phyloP scores from a whole-genome alignment of 2,329 filamentous ascomycete genomes.

The Podosphaera leucotricha region DNA sequence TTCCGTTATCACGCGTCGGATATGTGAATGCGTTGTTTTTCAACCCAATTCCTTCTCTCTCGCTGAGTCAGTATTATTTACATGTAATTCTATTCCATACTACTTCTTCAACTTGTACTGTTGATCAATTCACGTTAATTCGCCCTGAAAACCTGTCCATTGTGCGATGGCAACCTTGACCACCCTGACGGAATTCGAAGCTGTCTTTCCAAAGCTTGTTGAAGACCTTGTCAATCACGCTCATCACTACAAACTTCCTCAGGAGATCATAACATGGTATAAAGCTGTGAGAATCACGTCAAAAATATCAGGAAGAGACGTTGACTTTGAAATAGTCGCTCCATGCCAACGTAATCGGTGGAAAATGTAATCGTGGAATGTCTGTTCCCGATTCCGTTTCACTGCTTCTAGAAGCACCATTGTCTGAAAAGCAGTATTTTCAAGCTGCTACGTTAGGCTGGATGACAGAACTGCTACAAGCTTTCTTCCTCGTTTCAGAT shows the following conservation, averaged over 20 bases:
- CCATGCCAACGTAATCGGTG: constrained; percentile 68
- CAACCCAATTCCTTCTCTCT: too few species aligned
- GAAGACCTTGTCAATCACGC: constrained; percentile 61
- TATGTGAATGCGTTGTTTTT: too few species aligned
- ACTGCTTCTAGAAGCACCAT: constrained; percentile 46
- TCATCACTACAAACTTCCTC: constrained; percentile 59
- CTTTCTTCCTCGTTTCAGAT: constrained; percentile 95
- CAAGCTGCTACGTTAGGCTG: constrained; percentile 72
- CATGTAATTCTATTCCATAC: too few species aligned
- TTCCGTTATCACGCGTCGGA: too few species aligned
- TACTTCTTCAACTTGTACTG: too few species aligned
- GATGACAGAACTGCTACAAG: constrained; percentile 95
- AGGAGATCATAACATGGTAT: constrained; percentile 67
- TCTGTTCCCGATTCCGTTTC: constrained; percentile 83
- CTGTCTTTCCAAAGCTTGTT: constrained; percentile 67
- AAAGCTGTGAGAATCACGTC: constrained; percentile 20
- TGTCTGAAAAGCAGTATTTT: constrained; percentile 70
- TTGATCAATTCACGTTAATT: neutral
- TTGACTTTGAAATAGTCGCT: constrained; percentile 33
- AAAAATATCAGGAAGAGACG: constrained; percentile 1
- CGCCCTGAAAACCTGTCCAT: neutral
- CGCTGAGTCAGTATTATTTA: too few species aligned
- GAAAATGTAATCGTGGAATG: constrained; percentile 98
- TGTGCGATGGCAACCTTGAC: constrained; percentile 41
- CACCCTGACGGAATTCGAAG: constrained; percentile 69